A percentile compares a stretch with the other conserved stretches of the same genome.
These are phyloP conservation scores for Usnea hakonensis DNA, from an alignment of 495 filamentous ascomycete species.

Conservation along the genomic window DNA sequence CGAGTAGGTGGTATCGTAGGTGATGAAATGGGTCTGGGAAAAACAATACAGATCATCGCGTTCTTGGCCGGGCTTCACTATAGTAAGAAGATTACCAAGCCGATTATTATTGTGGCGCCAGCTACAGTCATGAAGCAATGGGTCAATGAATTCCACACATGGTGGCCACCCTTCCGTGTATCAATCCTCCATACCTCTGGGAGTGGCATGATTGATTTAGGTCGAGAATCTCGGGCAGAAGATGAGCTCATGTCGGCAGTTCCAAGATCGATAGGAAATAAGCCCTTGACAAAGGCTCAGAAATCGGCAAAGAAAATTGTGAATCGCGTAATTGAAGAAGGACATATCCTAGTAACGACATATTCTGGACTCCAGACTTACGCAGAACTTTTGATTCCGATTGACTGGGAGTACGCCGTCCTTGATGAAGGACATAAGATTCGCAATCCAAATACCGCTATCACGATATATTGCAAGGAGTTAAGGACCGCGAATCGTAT, in stretches of 20 bases:
- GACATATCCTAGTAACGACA: slow-evolving; percentile 89
- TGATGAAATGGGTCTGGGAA: slow-evolving; percentile 97
- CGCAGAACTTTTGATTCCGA: slow-evolving; percentile 63
- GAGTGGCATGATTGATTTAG: slow-evolving; percentile 85
- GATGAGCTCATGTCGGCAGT: slow-evolving; percentile 46
- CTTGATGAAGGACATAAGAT: slow-evolving; percentile 98
- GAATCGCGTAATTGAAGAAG: slow-evolving; percentile 71
- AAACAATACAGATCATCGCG: slow-evolving; percentile 89
- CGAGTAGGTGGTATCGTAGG: slow-evolving; percentile 89
- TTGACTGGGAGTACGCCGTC: slow-evolving; percentile 87
- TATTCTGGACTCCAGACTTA: slow-evolving; percentile 91
- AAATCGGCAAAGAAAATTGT: slow-evolving; percentile 71
- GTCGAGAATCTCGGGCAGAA: slow-evolving; percentile 62
- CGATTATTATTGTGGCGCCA: slow-evolving; percentile 81
- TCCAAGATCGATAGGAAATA: slow-evolving; percentile 23
- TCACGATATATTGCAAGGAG: slow-evolving; percentile 90
- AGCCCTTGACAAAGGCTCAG: slow-evolving; percentile 42
- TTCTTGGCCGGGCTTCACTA: slow-evolving; percentile 88
- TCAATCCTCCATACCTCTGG: slow-evolving; percentile 92
- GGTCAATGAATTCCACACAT: slow-evolving; percentile 96
- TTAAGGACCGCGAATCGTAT: slow-evolving; percentile 78
- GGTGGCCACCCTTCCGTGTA: slow-evolving; percentile 94
- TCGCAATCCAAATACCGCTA: slow-evolving; percentile 83
- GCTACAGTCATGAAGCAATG: slow-evolving; percentile 93
- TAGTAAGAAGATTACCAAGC: slow-evolving; percentile 72